A percentile compares a stretch with the other conserved stretches of the same genome.
Conservation (phyloP, 2,329 filamentous ascomycete genomes). For the Hypoxylon sp. region DNA sequence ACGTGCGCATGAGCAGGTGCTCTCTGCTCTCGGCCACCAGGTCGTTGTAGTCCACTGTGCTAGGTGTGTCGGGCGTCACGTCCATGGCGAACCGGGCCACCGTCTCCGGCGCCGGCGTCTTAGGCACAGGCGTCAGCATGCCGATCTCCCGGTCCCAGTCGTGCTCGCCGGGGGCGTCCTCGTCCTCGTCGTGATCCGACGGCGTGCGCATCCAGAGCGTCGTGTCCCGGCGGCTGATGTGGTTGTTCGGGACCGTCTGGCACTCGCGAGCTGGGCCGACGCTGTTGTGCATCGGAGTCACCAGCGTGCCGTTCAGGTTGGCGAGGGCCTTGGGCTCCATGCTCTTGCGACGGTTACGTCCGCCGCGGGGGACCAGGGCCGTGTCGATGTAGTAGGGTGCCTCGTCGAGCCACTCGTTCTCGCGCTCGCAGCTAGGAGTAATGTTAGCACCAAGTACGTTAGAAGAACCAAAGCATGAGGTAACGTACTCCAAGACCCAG, state of each 20-base stretch:
- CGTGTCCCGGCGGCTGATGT: constrained; percentile 62
- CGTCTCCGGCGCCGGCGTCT: constrained; percentile 64
- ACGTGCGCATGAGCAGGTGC: constrained; percentile 59
- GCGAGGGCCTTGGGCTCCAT: constrained; percentile 79
- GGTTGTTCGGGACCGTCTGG: constrained; percentile 56
- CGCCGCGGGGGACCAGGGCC: constrained; percentile 71
- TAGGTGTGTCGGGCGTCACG: constrained; percentile 56
- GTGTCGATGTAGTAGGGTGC: constrained; percentile 73
- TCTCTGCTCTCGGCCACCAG: constrained; percentile 48
- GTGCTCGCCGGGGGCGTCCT: constrained; percentile 45
- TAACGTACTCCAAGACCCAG: constrained; percentile 85
- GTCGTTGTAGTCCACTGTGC: constrained; percentile 45
- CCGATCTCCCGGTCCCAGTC: constrained; percentile 50
- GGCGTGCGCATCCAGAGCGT: constrained; percentile 64
- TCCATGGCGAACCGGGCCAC: constrained; percentile 61
- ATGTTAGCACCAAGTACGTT: constrained; percentile 41
- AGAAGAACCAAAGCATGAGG: background rate
- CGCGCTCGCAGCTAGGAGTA: constrained; percentile 70
- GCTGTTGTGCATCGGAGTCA: constrained; percentile 52
- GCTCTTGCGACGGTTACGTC: constrained; percentile 76
- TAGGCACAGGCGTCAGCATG: constrained; percentile 63
- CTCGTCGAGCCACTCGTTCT: constrained; percentile 81
- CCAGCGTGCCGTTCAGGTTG: constrained; percentile 72
- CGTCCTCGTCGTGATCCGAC: constrained; percentile 51
- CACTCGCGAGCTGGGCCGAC: constrained; percentile 43